Percentiles rank a stretch among this genome's conserved stretches.
phyloP scores from a whole-genome alignment of 225 moss, liverwort and hornwort genomes.

The Asterella californica region DNA sequence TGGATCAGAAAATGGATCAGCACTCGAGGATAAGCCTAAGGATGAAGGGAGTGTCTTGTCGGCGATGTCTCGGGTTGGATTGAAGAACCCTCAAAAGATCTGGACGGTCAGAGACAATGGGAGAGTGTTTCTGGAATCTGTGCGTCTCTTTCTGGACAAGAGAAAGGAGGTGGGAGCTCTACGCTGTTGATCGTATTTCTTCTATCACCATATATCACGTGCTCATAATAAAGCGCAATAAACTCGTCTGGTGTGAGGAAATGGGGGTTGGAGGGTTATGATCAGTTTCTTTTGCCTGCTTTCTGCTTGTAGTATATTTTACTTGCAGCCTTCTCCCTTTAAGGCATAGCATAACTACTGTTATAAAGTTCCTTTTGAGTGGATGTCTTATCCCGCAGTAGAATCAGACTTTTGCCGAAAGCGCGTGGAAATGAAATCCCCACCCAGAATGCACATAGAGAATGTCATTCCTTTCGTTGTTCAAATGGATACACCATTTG shows the following conservation, averaged over 20 bases:
- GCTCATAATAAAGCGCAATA: background rate
- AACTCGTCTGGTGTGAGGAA: background rate
- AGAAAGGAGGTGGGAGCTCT: slow-evolving; percentile 56
- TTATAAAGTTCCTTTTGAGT: too few species aligned
- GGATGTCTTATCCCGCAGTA: too few species aligned
- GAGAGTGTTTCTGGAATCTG: slow-evolving; percentile 71
- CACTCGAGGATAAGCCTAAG: slow-evolving; percentile 1
- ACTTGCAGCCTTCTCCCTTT: background rate
- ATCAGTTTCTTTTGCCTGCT: background rate
- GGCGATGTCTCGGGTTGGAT: slow-evolving; percentile 59
- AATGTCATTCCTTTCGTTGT: too few species aligned
- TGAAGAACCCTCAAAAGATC: slow-evolving; percentile 79
- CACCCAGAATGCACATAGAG: too few species aligned
- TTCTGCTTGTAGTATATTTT: background rate
- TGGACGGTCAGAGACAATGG: slow-evolving; percentile 85
- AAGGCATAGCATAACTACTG: background rate
- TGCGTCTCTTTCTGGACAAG: slow-evolving; percentile 61
- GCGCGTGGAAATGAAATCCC: too few species aligned
- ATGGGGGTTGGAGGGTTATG: background rate
- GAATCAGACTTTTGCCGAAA: too few species aligned
- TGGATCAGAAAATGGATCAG: slow-evolving; percentile 27
- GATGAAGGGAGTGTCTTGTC: slow-evolving; percentile 50
- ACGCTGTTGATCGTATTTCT: background rate
- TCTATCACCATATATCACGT: background rate
- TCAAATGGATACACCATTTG: too few species aligned